Percentiles rank a stretch among this genome's conserved stretches.
Conservation (phyloP, 805 yeast genomes). For the Myxozyma monticola region DNA sequence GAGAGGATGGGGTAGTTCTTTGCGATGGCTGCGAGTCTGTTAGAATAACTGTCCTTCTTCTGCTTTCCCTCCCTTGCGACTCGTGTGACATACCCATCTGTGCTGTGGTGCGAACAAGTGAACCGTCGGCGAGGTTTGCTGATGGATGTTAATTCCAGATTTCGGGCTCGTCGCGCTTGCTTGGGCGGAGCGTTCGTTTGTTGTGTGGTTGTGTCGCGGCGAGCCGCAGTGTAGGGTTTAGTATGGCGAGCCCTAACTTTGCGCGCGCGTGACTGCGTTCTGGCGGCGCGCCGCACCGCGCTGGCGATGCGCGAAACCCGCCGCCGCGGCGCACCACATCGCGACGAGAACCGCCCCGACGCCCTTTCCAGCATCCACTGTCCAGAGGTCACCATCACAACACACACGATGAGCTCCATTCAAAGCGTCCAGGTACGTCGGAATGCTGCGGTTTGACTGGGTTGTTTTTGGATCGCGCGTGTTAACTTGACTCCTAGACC, state of each 20-base stretch:
- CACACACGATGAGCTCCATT: constrained; percentile 17
- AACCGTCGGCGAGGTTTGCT: constrained; percentile 5
- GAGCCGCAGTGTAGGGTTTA: not conserved
- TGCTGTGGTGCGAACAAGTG: constrained; percentile 13
- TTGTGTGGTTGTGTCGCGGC: constrained; percentile 1
- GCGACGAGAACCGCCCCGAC: not conserved
- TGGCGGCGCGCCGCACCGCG: not conserved
- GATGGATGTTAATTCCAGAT: not conserved
- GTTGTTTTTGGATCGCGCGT: not conserved
- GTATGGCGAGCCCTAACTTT: not conserved
- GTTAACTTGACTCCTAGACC: constrained; percentile 57
- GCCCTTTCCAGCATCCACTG: constrained; percentile 2
- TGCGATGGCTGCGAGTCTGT: constrained; percentile 73
- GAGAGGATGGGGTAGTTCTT: constrained; percentile 98
- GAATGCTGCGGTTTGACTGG: not conserved
- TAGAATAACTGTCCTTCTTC: not conserved
- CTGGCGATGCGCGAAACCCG: not conserved
- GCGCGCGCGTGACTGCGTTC: constrained; percentile 20
- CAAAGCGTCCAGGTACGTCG: constrained; percentile 33
- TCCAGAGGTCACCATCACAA: constrained; percentile 1
- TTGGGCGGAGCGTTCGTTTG: too few species aligned
- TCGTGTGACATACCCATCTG: constrained; percentile 28
- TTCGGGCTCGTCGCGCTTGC: not conserved
- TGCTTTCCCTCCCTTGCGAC: too few species aligned
- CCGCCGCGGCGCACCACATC: not conserved